Evolutionary conservation across 2,329 filamentous ascomycete species (phyloP).

Genomic region (Neofusicoccum kwambonambiense): DNA sequence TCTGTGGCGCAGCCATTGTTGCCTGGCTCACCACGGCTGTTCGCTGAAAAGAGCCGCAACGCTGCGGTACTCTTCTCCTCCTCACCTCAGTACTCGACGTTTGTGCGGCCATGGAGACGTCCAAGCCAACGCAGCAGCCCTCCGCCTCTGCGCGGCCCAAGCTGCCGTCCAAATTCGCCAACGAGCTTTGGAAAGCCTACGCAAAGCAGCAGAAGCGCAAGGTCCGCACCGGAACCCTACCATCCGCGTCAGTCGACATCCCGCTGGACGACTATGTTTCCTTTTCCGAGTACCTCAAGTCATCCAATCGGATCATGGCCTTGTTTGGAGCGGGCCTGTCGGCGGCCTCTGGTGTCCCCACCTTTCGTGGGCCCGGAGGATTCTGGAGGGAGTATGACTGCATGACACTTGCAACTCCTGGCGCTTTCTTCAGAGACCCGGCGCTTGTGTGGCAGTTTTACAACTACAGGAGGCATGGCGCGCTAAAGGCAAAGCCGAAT

Average conservation of each 20-base stretch:
- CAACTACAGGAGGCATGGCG: constrained; percentile 20
- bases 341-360: constrained; percentile 26
- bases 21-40: background rate
- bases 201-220: constrained; percentile 5
- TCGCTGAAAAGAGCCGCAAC: background rate
- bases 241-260: background rate
- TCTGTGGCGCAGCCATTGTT: background rate
- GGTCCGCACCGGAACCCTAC: background rate
- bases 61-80: background rate
- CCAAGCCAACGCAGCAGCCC: background rate
- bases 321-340: constrained; percentile 28
- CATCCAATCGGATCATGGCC: constrained; percentile 24
- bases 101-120: background rate
- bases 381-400: constrained; percentile 25
- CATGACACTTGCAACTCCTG: constrained; percentile 5
- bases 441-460: constrained; percentile 25
- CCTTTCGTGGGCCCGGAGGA: constrained; percentile 24
- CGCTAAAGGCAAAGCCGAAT: constrained; percentile 25
- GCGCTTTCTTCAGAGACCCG: constrained; percentile 23
- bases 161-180: background rate
- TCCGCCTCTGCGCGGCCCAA: background rate
- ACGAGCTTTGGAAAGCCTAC: background rate
- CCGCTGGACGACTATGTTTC: background rate
- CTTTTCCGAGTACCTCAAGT: constrained; percentile 19
- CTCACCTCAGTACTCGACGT: background rate